Evolutionary conservation across 306 rosid genomes (phyloP).

Genomic region (Cicer chorassanicum): DNA sequence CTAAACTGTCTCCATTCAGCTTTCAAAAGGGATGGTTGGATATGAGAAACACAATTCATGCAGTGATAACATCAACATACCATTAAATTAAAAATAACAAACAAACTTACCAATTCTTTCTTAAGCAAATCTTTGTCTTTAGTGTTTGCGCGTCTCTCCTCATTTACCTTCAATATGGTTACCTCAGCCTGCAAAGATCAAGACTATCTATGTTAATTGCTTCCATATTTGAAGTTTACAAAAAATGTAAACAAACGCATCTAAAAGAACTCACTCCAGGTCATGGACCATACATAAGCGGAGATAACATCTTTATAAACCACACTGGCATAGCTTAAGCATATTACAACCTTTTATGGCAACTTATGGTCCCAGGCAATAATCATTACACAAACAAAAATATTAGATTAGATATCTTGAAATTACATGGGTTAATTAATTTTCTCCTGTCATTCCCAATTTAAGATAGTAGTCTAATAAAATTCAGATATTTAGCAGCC

Average conservation of each 20-base stretch:
- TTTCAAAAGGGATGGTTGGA: conserved; percentile 16
- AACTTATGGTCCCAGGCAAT: conserved; percentile 16
- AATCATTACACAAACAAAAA: not conserved
- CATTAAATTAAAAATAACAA: not conserved
- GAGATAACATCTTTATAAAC: conserved; percentile 39
- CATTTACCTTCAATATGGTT: conserved; percentile 62
- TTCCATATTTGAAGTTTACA: conserved; percentile 33
- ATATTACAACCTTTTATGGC: conserved; percentile 17
- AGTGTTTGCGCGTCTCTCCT: conserved; percentile 58
- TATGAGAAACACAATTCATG: conserved; percentile 26
- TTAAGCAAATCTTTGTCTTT: conserved; percentile 66
- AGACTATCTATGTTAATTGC: conserved; percentile 30
- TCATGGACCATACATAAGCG: conserved; percentile 37
- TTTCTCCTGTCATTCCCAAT: conserved; percentile 24
- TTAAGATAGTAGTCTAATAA: conserved; percentile 2
- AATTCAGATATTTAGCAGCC: conserved; percentile 28
- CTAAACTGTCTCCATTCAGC: conserved; percentile 33
- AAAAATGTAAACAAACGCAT: conserved; percentile 7
- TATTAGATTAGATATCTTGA: not conserved
- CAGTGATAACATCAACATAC: not conserved
- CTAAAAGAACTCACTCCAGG: conserved; percentile 33
- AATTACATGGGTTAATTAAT: conserved; percentile 1
- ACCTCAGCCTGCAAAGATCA: conserved; percentile 71
- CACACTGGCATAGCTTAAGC: conserved; percentile 19
- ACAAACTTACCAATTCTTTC: conserved; percentile 69